Evolutionary conservation across 176 grass and related monocot genomes (phyloP).

Genomic region (Musa beccarii): DNA sequence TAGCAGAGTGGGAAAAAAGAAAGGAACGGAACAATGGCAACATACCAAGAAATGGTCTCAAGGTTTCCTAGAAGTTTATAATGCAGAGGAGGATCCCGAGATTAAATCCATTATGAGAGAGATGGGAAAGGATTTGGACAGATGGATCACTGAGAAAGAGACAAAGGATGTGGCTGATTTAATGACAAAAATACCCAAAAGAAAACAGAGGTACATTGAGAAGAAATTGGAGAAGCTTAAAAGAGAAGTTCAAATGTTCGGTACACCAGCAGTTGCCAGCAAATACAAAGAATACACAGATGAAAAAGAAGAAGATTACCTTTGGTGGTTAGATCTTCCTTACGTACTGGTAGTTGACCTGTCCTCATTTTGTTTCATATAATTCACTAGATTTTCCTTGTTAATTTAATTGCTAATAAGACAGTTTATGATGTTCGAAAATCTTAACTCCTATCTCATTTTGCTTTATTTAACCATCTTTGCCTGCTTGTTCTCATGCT

Average conservation of each 20-base stretch:
- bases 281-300: conserved; percentile 34
- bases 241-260: conserved; percentile 27
- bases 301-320: conserved; percentile 30
- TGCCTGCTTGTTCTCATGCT: neutral
- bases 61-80: conserved; percentile 34
- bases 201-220: conserved; percentile 19
- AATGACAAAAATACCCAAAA: conserved; percentile 28
- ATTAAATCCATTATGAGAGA: conserved; percentile 22
- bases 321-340: conserved; percentile 33
- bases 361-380: neutral
- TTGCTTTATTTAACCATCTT: neutral
- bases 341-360: conserved; percentile 24
- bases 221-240: conserved; percentile 32
- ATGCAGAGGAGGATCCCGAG: conserved; percentile 28
- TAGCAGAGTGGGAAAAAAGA: conserved; percentile 19
- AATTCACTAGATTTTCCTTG: neutral
- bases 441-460: no score
- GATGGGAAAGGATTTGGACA: conserved; percentile 36
- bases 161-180: conserved; percentile 15
- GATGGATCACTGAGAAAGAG: conserved; percentile 33
- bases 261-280: conserved; percentile 23
- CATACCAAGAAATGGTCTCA: conserved; percentile 38
- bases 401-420: no score
- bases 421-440: no score
- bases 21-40: conserved; percentile 30